A percentile compares a stretch with the other conserved stretches of the same genome.
phyloP scores from a whole-genome alignment of 768 basidiomycete genomes.

The Phylloporus sp. region DNA sequence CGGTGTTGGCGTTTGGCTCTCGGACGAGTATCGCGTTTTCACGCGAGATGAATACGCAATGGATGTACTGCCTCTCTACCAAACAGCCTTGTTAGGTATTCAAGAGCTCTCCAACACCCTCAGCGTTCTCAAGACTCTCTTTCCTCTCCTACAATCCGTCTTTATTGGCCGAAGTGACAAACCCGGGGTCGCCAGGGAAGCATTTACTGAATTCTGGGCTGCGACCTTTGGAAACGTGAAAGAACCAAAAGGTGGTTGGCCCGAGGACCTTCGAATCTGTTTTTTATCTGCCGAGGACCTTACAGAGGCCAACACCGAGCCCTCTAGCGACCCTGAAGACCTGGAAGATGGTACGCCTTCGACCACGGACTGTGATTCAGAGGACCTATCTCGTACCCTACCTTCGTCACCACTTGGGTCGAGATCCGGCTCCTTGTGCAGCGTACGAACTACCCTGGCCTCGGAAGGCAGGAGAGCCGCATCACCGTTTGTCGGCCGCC shows the following conservation, averaged over 20 bases:
- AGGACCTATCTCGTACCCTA: constrained; percentile 8
- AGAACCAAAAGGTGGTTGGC: constrained; percentile 51
- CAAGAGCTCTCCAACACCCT: constrained; percentile 40
- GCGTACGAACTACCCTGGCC: neutral
- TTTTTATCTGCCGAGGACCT: constrained; percentile 15
- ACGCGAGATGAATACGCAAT: constrained; percentile 49
- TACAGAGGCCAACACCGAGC: constrained; percentile 13
- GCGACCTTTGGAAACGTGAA: constrained; percentile 37
- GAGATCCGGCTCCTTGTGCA: constrained; percentile 3
- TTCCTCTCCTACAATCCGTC: constrained; percentile 50
- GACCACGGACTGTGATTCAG: neutral
- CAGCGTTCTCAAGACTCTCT: constrained; percentile 43
- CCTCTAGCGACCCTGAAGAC: constrained; percentile 25
- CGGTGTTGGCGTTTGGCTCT: constrained; percentile 56
- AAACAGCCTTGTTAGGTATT: constrained; percentile 50
- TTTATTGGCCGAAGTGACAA: constrained; percentile 50
- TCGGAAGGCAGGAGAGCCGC: neutral
- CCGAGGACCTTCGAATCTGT: constrained; percentile 39
- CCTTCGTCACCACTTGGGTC: constrained; percentile 3
- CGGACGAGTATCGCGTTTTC: constrained; percentile 51
- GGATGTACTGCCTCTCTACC: constrained; percentile 62
- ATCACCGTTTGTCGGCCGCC: constrained; percentile 24
- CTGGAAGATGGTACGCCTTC: constrained; percentile 12
- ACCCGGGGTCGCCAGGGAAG: constrained; percentile 38
- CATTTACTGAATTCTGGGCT: constrained; percentile 63